A percentile compares a stretch with the other conserved stretches of the same genome.
Conservation (phyloP, 495 filamentous ascomycete species). For the Amphirosellinia nigrospora region DNA sequence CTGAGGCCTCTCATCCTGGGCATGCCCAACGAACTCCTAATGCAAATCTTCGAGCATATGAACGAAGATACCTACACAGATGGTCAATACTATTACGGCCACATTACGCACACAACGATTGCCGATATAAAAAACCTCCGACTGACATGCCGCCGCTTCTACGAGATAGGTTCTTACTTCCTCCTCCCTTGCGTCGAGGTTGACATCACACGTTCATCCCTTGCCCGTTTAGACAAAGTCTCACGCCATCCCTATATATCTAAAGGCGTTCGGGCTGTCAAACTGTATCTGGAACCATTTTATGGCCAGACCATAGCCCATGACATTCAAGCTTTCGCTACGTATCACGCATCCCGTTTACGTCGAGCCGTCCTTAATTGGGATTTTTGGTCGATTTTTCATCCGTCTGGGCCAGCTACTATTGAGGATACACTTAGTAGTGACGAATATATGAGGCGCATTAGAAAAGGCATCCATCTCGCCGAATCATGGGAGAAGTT, state of each 20-base stretch:
- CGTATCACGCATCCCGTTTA: not conserved
- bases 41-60: not conserved
- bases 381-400: not conserved
- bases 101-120: not conserved
- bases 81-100: too few relatives aligned
- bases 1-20: not conserved
- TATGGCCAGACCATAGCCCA: not conserved
- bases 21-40: conserved; percentile 1
- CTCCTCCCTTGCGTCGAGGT: not conserved
- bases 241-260: conserved; percentile 15
- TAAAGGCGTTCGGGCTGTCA: not conserved
- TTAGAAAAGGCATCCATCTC: not conserved
- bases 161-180: not conserved
- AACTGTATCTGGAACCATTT: not conserved
- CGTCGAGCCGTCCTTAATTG: not conserved
- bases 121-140: not conserved
- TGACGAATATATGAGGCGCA: not conserved
- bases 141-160: conserved; percentile 3
- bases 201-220: not conserved
- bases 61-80: not conserved
- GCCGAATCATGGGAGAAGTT: not conserved
- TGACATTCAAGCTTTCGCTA: not conserved
- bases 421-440: not conserved
- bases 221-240: not conserved
- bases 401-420: not conserved